phyloP scores from a whole-genome alignment of 75 land plant genomes.

The Adiantum capillusveneris region DNA sequence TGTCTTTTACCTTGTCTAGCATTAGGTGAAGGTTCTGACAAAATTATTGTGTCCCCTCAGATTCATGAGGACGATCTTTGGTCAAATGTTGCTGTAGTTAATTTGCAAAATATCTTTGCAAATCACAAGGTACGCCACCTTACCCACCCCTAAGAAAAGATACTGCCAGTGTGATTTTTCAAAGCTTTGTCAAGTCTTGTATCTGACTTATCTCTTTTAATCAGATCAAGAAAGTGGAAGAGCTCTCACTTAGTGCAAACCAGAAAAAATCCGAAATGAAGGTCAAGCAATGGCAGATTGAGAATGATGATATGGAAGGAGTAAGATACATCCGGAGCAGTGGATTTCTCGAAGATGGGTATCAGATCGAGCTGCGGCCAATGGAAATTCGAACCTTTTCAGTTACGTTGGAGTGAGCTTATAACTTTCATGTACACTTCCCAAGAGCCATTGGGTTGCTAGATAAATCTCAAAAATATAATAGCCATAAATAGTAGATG shows the following conservation, averaged over 20 bases:
- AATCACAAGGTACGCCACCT: conserved; percentile 11
- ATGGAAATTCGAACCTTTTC: conserved; percentile 28
- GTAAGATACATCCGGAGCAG: background rate
- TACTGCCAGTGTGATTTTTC: too few species aligned
- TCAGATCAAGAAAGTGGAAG: conserved; percentile 28
- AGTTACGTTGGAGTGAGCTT: conserved; percentile 8
- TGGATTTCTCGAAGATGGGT: background rate
- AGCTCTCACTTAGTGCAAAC: conserved; percentile 33
- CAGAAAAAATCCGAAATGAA: conserved; percentile 32
- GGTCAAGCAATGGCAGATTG: conserved; percentile 32
- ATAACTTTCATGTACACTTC: too few species aligned
- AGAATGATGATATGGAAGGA: conserved; percentile 4
- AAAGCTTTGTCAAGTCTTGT: background rate
- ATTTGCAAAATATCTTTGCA: conserved; percentile 21
- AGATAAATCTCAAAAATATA: too few species aligned
- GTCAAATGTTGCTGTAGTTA: conserved; percentile 21
- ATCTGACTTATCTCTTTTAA: background rate
- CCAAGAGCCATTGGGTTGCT: too few species aligned
- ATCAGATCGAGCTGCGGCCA: conserved; percentile 15
- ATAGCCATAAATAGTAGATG: too few species aligned
- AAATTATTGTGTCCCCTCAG: conserved; percentile 8
- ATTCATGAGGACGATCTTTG: conserved; percentile 21
- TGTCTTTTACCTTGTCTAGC: conserved; percentile 1
- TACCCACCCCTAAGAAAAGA: too few species aligned
- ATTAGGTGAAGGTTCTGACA: background rate